phyloP scores from a whole-genome alignment of 176 grass and related monocot genomes.

The Raddia guianensis region DNA sequence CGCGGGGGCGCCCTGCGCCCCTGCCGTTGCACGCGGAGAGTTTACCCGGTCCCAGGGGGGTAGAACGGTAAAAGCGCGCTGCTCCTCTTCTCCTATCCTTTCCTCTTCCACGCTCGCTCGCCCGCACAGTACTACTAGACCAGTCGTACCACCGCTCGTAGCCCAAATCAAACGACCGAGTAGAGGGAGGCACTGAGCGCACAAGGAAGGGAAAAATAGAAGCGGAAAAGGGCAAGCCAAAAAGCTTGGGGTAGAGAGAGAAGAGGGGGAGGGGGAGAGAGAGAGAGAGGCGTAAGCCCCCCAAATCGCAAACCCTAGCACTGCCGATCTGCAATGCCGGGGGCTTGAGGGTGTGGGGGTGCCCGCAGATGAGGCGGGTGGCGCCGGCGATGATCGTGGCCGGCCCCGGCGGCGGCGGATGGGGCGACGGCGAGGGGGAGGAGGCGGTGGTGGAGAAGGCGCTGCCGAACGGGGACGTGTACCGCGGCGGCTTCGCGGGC shows the following conservation, averaged over 20 bases:
- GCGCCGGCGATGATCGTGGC: constrained; percentile 58
- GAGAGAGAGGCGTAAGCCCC: constrained; percentile 16
- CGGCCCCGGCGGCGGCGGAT: constrained; percentile 23
- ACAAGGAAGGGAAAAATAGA: constrained; percentile 23
- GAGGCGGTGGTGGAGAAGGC: constrained; percentile 68
- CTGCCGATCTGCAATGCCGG: constrained; percentile 52
- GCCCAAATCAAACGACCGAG: constrained; percentile 48
- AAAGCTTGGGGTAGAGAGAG: constrained; percentile 12
- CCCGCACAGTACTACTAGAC: constrained; percentile 24
- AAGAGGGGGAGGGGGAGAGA: neutral
- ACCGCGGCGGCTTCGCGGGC: constrained; percentile 58
- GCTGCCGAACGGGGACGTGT: constrained; percentile 79
- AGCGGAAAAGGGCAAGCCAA: neutral
- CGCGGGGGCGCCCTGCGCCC: constrained; percentile 8
- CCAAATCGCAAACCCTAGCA: constrained; percentile 58
- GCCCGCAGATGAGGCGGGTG: constrained; percentile 59
- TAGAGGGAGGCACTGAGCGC: neutral
- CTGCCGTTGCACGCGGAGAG: constrained; percentile 24
- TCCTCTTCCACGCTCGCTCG: constrained; percentile 17
- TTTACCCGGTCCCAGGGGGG: neutral
- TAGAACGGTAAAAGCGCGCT: constrained; percentile 36
- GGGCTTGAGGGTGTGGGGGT: constrained; percentile 5
- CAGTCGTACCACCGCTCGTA: constrained; percentile 32
- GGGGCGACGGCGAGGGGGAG: neutral
- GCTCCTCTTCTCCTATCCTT: constrained; percentile 15